These are phyloP conservation scores for Pseudogymnoascus sp. DNA, from an alignment of 2,329 filamentous ascomycete genomes.

Conservation along the genomic window DNA sequence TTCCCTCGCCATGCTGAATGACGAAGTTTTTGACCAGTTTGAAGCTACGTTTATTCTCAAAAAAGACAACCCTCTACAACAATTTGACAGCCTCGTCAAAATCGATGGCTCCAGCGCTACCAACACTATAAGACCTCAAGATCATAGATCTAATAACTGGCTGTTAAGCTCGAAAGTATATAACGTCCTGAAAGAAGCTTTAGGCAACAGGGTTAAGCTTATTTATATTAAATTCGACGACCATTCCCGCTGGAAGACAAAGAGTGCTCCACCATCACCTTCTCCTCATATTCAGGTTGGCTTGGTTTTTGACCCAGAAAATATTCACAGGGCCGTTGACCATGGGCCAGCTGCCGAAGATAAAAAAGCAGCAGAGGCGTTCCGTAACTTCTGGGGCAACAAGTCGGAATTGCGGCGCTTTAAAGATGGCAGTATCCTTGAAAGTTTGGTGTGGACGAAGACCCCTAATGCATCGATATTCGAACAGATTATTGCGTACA, in stretches of 20 bases:
- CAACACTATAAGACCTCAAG: constrained; percentile 13
- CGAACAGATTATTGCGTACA: constrained; percentile 70
- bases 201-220: constrained; percentile 66
- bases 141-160: constrained; percentile 22
- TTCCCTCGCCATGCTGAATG: constrained; percentile 68
- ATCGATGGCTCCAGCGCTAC: constrained; percentile 18
- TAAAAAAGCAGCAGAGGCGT: constrained; percentile 71
- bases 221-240: constrained; percentile 50
- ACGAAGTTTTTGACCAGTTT: constrained; percentile 71
- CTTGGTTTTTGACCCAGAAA: constrained; percentile 64
- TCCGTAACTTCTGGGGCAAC: constrained; percentile 90
- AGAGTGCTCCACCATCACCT: constrained; percentile 30
- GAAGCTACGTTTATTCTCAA: constrained; percentile 73
- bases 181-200: constrained; percentile 58
- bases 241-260: constrained; percentile 40
- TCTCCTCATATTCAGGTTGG: constrained; percentile 49
- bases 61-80: constrained; percentile 46
- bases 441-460: constrained; percentile 81
- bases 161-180: constrained; percentile 52
- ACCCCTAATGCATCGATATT: constrained; percentile 57
- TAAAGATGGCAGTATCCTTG: constrained; percentile 87
- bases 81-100: constrained; percentile 45
- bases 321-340: constrained; percentile 71
- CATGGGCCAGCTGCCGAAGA: constrained; percentile 82
- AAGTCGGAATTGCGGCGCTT: constrained; percentile 90